phyloP scores from a whole-genome alignment of 306 rosid species.

The Spatholobus suberectus region DNA sequence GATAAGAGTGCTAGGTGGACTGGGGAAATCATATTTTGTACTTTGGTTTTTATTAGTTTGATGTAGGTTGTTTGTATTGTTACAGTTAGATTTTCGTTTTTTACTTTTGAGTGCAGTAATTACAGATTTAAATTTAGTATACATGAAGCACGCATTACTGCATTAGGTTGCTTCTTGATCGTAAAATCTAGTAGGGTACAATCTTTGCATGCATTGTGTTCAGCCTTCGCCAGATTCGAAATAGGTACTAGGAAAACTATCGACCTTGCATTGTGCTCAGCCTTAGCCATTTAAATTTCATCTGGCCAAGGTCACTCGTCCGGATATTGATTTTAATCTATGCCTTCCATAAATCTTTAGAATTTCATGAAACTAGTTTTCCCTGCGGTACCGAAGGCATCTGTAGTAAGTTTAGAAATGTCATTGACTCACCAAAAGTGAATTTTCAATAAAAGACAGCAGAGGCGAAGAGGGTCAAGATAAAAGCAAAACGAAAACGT shows the following conservation, averaged over 20 bases:
- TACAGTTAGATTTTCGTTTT: conserved; percentile 25
- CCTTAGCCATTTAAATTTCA: not conserved
- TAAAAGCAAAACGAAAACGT: not conserved
- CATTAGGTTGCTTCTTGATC: not conserved
- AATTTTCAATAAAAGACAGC: not conserved
- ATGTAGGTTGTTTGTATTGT: conserved; percentile 35
- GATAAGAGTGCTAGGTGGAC: conserved; percentile 19
- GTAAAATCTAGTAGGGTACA: not conserved
- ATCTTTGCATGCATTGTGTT: not conserved
- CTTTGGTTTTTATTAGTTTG: conserved; percentile 22
- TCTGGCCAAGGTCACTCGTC: not conserved
- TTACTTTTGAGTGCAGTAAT: not conserved
- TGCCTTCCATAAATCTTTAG: not conserved
- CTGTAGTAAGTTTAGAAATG: not conserved
- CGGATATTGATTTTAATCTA: not conserved
- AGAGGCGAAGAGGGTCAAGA: not conserved
- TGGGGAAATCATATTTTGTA: conserved; percentile 20
- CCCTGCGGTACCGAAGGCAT: not conserved
- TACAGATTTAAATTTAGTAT: conserved; percentile 7
- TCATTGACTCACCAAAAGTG: not conserved
- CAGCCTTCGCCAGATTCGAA: too few relatives aligned
- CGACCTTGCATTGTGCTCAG: not conserved
- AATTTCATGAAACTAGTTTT: not conserved
- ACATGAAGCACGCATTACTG: not conserved
- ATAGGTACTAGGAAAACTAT: not conserved